phyloP scores from a whole-genome alignment of 2,329 filamentous ascomycete species.

The Cercospora citrullina region DNA sequence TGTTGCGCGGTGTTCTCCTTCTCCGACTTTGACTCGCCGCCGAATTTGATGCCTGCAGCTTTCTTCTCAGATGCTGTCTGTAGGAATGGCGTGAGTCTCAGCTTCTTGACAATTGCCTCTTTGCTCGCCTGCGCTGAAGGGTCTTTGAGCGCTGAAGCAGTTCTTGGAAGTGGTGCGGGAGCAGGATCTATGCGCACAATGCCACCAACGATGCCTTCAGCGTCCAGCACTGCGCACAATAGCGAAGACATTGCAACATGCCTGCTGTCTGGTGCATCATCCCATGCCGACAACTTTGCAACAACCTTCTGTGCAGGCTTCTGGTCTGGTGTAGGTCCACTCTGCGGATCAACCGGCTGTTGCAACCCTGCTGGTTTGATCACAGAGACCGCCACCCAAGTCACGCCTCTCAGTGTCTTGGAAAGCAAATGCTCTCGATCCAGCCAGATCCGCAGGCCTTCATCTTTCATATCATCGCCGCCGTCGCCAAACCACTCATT shows the following conservation, averaged over 20 bases:
- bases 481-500: constrained; percentile 72
- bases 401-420: constrained; percentile 72
- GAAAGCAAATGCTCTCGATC: constrained; percentile 73
- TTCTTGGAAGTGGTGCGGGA: constrained; percentile 67
- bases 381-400: constrained; percentile 81
- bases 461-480: constrained; percentile 51
- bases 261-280: constrained; percentile 79
- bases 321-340: constrained; percentile 61
- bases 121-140: constrained; percentile 42
- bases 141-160: constrained; percentile 50
- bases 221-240: constrained; percentile 72
- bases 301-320: constrained; percentile 67
- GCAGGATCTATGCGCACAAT: constrained; percentile 86
- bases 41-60: constrained; percentile 72
- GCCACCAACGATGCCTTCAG: constrained; percentile 74
- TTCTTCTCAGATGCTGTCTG: constrained; percentile 56
- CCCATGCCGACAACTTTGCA: constrained; percentile 74
- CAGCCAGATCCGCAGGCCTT: constrained; percentile 75
- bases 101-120: constrained; percentile 56
- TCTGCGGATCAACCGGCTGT: constrained; percentile 69
- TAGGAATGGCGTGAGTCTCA: constrained; percentile 82
- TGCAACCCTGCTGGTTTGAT: constrained; percentile 78
- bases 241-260: constrained; percentile 76
- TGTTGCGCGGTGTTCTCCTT: constrained; percentile 73
- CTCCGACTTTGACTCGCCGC: constrained; percentile 80